Base-by-base conservation (phyloP, 768 basidiomycete genomes). In the Amyloporia xantha region DNA sequence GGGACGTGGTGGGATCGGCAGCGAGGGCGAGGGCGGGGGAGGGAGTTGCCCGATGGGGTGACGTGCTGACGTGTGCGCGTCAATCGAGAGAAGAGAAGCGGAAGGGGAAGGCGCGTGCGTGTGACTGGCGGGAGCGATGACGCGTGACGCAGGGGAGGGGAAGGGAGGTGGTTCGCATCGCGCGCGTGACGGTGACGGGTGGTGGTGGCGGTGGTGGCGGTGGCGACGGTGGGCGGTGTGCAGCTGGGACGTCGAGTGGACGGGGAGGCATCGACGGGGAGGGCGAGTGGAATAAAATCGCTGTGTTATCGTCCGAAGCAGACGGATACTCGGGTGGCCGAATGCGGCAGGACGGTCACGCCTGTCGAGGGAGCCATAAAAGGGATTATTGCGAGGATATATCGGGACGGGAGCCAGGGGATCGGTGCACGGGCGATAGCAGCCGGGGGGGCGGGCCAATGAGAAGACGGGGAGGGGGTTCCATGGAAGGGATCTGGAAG, bases 331-430 rank as follows among this genome's bases (percentile, higher is more conserved):
- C 41, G 33, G 38, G 42, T 20, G 47, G 42, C 23, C 53, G 33
- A 42, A 28, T 39, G 53, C 28, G 42, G 48, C 44, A 21, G 42
- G 37, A 38, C 25, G 41, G 48, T 46, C 44, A 44, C 49, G 47
- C 36, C 47, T 39, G 52, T 39, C 40, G 35, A 27, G 49, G 28
- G 7, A 12, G 46, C 59, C 41, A 25, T 47, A 54, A 42, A 54
- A 51, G 56, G 59, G 43, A 51, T 52, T 48, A 60, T 60, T 59
- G 54, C 51, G 44, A 37, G 56, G 49, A 33, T 7, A 47, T 46
- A 41, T 30, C 19, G 49, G 45, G 33, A 44, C 41, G 38, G 47
- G 24, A 45, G 52, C 44, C 40, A 49, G 48, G 27, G 49, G 42
- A 43, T 54, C 30, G 30, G 30, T 33, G 30, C 30, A 15, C 30